Conservation (phyloP, 768 basidiomycete genomes). For the Tulasnella sp. region DNA sequence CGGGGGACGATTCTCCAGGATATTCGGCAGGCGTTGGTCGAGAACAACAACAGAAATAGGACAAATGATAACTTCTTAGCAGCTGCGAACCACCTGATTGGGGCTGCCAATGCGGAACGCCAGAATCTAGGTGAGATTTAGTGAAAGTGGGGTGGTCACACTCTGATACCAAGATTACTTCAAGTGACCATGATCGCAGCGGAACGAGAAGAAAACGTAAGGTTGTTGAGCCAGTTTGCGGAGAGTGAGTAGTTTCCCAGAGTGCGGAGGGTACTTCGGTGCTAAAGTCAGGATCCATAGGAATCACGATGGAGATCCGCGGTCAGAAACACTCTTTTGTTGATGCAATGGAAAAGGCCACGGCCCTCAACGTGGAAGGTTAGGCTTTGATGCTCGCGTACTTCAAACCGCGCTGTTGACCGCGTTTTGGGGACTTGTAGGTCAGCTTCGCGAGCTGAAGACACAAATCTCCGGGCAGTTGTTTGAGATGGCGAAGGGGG, state of each 20-base stretch:
- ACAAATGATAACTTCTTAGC: slow-evolving; percentile 15
- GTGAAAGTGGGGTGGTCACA: not conserved
- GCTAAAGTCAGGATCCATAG: not conserved
- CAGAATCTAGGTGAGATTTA: slow-evolving; percentile 11
- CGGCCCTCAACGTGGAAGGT: slow-evolving; percentile 15
- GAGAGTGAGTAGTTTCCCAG: not conserved
- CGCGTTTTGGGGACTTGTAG: not conserved
- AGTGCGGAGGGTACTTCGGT: not conserved
- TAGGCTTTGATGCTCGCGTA: not conserved
- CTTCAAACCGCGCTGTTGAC: not conserved
- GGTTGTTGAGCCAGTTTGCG: slow-evolving; percentile 1
- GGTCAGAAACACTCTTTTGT: slow-evolving; percentile 13
- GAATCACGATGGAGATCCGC: slow-evolving; percentile 12
- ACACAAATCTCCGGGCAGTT: slow-evolving; percentile 8
- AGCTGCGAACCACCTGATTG: slow-evolving; percentile 12
- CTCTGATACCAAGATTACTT: not conserved
- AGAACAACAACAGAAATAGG: slow-evolving; percentile 12
- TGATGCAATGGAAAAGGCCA: slow-evolving; percentile 15
- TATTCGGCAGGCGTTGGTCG: slow-evolving; percentile 6
- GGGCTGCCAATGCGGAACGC: slow-evolving; percentile 11
- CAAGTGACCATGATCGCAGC: slow-evolving; percentile 4
- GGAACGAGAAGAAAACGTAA: slow-evolving; percentile 14
- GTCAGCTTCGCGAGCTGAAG: slow-evolving; percentile 10
- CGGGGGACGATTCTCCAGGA: slow-evolving; percentile 1
- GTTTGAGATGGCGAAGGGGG: slow-evolving; percentile 10